These are phyloP conservation scores for Fusarium irregulare DNA, from an alignment of 2,329 filamentous ascomycete species.

Conservation along the genomic window DNA sequence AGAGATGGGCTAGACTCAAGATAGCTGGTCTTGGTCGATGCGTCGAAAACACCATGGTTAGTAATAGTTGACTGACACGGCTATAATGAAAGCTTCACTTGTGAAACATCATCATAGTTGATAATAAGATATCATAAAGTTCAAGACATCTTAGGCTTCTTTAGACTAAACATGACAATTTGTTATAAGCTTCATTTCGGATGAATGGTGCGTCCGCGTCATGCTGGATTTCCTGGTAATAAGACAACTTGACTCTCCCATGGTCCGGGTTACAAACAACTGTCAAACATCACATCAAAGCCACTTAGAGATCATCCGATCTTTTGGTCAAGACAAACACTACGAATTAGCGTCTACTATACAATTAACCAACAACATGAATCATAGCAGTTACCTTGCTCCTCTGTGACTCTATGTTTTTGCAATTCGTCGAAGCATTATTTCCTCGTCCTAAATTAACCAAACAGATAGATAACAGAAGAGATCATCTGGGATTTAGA, in stretches of 20 bases:
- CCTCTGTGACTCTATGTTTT: not conserved
- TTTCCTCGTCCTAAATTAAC: not conserved
- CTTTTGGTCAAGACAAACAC: not conserved
- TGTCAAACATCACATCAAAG: not conserved
- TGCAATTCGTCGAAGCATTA: not conserved
- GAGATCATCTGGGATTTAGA: too few relatives aligned
- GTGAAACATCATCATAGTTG: not conserved
- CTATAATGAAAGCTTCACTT: not conserved
- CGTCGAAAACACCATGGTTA: not conserved
- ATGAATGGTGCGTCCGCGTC: not conserved
- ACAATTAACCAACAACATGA: not conserved
- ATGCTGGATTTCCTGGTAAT: not conserved
- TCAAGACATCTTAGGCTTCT: not conserved
- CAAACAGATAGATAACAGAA: not conserved
- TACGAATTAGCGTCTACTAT: not conserved
- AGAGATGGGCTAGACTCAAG: not conserved
- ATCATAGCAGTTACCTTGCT: slow-evolving; percentile 1
- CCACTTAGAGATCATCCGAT: not conserved
- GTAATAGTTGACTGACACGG: not conserved
- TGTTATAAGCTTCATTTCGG: not conserved
- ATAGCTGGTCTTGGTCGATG: not conserved
- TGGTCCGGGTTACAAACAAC: not conserved
- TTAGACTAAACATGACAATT: not conserved
- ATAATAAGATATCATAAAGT: not conserved
- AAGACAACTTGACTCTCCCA: not conserved